Evolutionary conservation across 2,329 filamentous ascomycete species (phyloP).

Genomic region (Ramularia endophylla): DNA sequence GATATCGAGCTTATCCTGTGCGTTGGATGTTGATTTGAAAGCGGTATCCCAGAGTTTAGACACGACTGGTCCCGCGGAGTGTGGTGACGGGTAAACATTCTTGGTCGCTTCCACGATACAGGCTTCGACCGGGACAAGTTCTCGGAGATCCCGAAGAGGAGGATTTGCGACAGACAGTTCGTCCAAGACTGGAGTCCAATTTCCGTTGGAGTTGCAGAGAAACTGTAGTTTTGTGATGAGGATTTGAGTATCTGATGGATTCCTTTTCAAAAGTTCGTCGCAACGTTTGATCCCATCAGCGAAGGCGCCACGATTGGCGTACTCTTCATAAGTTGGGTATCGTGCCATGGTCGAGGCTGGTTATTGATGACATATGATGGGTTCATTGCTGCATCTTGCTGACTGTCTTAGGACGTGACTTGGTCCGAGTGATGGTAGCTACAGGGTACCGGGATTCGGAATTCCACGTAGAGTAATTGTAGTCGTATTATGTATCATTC

Average conservation of each 20-base stretch:
- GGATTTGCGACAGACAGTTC: conserved; percentile 20
- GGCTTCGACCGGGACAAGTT: conserved; percentile 26
- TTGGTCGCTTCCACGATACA: conserved; percentile 22
- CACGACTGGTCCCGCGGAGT: conserved; percentile 23
- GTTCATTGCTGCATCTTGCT: neutral
- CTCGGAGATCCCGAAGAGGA: conserved; percentile 22
- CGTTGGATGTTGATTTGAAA: conserved; percentile 17
- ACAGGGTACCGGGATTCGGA: no score
- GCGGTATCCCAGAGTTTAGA: conserved; percentile 30
- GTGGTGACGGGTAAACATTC: conserved; percentile 22
- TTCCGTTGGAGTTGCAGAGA: conserved; percentile 17
- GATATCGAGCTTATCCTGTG: conserved; percentile 24
- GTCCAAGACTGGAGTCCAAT: conserved; percentile 19
- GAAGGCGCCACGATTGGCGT: conserved; percentile 23
- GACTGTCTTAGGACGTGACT: no score
- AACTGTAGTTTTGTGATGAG: conserved; percentile 29
- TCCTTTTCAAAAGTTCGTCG: conserved; percentile 27
- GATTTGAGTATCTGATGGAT: conserved; percentile 24
- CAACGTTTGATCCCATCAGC: conserved; percentile 29
- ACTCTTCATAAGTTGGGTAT: conserved; percentile 30
- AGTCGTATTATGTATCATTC: no score
- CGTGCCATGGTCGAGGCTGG: conserved; percentile 26
- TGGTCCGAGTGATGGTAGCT: no score
- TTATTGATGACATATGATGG: neutral
- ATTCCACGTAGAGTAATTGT: no score